Conservation (phyloP, 2,329 filamentous ascomycete species). For the Trichoderma sp. region DNA sequence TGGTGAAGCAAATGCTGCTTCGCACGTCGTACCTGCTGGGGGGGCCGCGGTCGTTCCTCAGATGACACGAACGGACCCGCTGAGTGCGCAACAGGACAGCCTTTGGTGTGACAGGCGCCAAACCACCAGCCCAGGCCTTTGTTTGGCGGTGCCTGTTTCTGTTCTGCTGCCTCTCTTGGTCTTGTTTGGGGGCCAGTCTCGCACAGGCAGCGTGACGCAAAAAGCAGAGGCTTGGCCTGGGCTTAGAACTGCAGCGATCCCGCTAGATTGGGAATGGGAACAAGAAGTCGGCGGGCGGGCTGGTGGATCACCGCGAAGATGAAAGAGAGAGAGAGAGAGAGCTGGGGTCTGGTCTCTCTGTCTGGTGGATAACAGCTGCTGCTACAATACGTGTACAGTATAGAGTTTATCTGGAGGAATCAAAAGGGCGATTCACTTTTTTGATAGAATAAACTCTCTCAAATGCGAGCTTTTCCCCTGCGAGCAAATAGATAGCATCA, state of each 20-base stretch:
- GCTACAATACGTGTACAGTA: neutral
- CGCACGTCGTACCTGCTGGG: conserved; percentile 22
- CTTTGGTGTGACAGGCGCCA: conserved; percentile 20
- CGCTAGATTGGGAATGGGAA: neutral
- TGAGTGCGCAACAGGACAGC: conserved; percentile 3
- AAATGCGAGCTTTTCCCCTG: neutral
- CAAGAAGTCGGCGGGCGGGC: neutral
- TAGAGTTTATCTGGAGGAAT: neutral
- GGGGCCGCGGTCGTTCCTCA: conserved; percentile 16
- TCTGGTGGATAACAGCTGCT: neutral
- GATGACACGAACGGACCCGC: conserved; percentile 22
- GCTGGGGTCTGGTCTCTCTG: neutral
- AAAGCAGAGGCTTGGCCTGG: neutral
- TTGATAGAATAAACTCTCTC: neutral
- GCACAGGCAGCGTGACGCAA: conserved; percentile 1
- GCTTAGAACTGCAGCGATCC: neutral
- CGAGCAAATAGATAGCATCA: neutral
- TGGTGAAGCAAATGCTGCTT: conserved; percentile 21
- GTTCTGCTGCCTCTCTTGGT: neutral
- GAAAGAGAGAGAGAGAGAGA: neutral
- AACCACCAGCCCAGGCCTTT: conserved; percentile 1
- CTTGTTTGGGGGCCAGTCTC: neutral
- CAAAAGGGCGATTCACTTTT: neutral
- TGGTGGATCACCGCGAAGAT: neutral
- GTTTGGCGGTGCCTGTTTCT: neutral